phyloP scores from a whole-genome alignment of 371 early-diverging fungal genomes.

The Apophysomyces sp. region DNA sequence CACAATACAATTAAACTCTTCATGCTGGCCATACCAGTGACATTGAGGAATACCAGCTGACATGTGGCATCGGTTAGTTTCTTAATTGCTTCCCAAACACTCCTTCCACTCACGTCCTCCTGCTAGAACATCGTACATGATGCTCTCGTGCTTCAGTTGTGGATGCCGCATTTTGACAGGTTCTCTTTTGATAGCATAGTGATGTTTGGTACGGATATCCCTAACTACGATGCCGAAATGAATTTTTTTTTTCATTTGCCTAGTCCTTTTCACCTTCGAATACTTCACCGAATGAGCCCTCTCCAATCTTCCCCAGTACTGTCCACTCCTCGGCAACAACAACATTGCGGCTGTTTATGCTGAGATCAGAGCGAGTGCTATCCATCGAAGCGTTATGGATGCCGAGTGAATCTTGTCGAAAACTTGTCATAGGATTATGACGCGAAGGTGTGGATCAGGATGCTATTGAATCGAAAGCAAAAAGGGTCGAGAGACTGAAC shows the following conservation, averaged over 20 bases:
- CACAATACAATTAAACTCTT: constrained; percentile 86
- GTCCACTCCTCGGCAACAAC: constrained; percentile 55
- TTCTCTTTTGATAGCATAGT: constrained; percentile 61
- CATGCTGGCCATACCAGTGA: constrained; percentile 94
- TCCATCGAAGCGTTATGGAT: constrained; percentile 27
- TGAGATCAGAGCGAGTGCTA: constrained; percentile 33
- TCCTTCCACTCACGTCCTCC: constrained; percentile 47
- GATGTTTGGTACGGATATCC: constrained; percentile 42
- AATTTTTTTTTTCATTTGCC: background rate
- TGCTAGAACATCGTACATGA: constrained; percentile 46
- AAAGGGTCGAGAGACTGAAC: background rate
- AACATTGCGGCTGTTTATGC: constrained; percentile 39
- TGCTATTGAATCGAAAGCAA: background rate
- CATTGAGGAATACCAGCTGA: constrained; percentile 80
- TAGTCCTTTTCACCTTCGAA: constrained; percentile 52
- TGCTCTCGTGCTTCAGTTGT: constrained; percentile 51
- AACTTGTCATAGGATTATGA: constrained; percentile 10
- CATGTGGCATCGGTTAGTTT: background rate
- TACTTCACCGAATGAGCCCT: constrained; percentile 68
- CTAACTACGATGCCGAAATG: constrained; percentile 27
- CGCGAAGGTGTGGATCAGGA: background rate
- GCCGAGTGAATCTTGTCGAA: constrained; percentile 13
- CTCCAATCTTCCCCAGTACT: constrained; percentile 60
- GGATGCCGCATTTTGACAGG: constrained; percentile 39
- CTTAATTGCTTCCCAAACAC: background rate